Evolutionary conservation across 768 basidiomycete genomes (phyloP), one percentile per base, ranked within the genome.

Genomic region (Pleurotus pulmonarius): DNA sequence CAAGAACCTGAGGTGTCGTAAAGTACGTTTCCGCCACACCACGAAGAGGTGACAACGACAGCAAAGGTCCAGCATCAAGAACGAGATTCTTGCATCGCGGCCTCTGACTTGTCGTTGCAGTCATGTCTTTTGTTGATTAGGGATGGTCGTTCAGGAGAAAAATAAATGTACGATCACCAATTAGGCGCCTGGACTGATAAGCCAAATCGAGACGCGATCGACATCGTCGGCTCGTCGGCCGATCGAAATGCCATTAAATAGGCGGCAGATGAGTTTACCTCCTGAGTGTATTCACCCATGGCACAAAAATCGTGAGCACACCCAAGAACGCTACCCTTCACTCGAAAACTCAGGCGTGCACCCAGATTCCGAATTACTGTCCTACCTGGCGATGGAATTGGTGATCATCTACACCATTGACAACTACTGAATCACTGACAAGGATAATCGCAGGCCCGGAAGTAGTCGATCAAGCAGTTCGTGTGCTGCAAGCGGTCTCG

Each of bases 311-410:
- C 75, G 83, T 83, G 56, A 54, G 72, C 59, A 9, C 20, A 15
- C 9, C 34, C 24, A 9, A 8, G 3, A 5, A 3, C 46, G 9
- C 8, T 43, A 3, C 16, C 29, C 22, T 22, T 25, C 8, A 20
- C 24, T 38, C 11, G 29, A 11, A 34, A 11, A 34, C 29, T 34
- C 29, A 34, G 49, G 51, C 18, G 62, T 51, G 40, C 24, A 51
- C 57, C 8, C 63, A 95, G 94, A 54, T 97, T 90, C 72, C 87
- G 87, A 60, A 83, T 99, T 68, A 90, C 86, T 37, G 82, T 95
- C 53, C 85, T 99, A 43, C 87, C 88, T n/a, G 97, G 97, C 51
- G 97, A 99, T 73, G 97, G 97, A 59, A 98, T 99, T 64, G 96
- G 95, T 93, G 65, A 43, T 79, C 58, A 37, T 53, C 52, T 49